Base-by-base conservation (phyloP, 768 basidiomycete genomes). In the Vararia minispora region DNA sequence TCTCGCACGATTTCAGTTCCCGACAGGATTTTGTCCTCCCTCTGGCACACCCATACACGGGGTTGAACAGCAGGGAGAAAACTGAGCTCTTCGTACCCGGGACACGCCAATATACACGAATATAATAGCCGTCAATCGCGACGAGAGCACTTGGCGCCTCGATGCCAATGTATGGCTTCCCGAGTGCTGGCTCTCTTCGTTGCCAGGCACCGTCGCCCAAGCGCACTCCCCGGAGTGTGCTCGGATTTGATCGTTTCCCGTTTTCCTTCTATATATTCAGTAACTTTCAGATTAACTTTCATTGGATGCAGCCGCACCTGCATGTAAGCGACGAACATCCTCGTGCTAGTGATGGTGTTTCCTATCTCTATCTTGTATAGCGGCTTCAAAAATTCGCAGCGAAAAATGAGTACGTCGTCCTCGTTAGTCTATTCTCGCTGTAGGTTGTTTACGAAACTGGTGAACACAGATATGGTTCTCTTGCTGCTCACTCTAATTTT, bases 311-410 rank as follows among this genome's bases (percentile, higher is more conserved):
- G 31, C 31, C 31, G 20, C n/a, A 18, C 31, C 11, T 33, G 31
- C 31, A 33, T 33, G 31, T 33, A n/a, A n/a, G n/a, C n/a, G n/a
- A n/a, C n/a, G n/a, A n/a, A n/a, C n/a, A n/a, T 28, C n/a, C 9
- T n/a, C 27, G 9, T 9, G 3, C 25, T 6, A 17, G 6, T 17
- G 4, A 18, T 3, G 11, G 3, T 13, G n/a, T 20, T 20, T 22
- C 10, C 21, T 21, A n/a, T 5, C 17, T 17, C 16, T n/a, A n/a
- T n/a, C n/a, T n/a, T n/a, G n/a, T 12, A 12, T 20, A 43, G 42
- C 29, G 46, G 46, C 17, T 47, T 39, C 46, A 47, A 41, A 24
- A 41, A 44, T 29, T 29, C 46, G 1, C 28, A 43, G 35, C n/a
- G 40, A 9, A 43, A 47, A 33, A 47, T 47, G 21, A 47, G 46